Conservation (phyloP, 176 grass and related monocot genomes). For the Canna indica region DNA sequence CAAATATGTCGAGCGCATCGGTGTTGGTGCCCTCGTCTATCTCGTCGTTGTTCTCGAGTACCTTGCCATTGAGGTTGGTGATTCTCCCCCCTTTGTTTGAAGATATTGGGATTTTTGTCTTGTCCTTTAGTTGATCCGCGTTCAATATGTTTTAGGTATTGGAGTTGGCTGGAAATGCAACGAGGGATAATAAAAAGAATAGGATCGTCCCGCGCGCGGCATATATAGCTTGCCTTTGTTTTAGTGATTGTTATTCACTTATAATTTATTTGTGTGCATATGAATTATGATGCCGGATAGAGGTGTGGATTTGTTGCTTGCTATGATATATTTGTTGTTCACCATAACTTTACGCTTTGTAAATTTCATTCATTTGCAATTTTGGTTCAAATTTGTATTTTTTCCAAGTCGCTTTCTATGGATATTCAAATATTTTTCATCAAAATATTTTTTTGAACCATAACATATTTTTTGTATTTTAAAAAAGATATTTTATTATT, state of each 20-base stretch:
- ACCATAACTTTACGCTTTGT: neutral
- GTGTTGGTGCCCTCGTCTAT: constrained; percentile 26
- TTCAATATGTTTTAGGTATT: neutral
- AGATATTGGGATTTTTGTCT: neutral
- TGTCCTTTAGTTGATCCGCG: neutral
- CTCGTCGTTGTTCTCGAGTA: constrained; percentile 34
- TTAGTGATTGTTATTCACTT: no score
- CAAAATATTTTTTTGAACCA: no score
- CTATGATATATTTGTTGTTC: neutral
- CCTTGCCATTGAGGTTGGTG: constrained; percentile 25
- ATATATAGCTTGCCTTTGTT: constrained; percentile 36
- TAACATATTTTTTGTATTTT: no score
- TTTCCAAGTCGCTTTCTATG: neutral
- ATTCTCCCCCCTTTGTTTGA: neutral
- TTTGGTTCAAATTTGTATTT: neutral
- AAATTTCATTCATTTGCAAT: neutral
- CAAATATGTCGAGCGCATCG: constrained; percentile 35
- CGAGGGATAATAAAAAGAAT: constrained; percentile 24
- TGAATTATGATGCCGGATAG: neutral
- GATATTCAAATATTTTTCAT: no score
- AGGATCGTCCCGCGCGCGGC: constrained; percentile 39
- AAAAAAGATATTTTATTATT: no score
- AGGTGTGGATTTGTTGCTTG: neutral
- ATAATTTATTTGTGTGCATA: neutral
- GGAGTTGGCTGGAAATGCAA: constrained; percentile 6